Percentiles rank a stretch among this genome's conserved stretches.
Conservation (phyloP, 2,329 filamentous ascomycete genomes). For the Clonostachys solani region DNA sequence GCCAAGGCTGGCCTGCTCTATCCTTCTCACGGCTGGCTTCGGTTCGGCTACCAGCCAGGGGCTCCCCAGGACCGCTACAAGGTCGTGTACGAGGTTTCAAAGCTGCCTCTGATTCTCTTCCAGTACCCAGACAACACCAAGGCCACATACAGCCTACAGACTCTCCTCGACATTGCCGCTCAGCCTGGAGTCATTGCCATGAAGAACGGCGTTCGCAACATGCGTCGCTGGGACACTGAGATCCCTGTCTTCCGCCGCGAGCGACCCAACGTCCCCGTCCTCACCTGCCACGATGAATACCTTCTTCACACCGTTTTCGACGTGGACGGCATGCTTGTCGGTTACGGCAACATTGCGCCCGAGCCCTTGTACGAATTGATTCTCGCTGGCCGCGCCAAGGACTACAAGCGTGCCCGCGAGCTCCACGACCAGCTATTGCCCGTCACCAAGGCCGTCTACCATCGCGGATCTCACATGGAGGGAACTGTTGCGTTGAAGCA, state of each 20-base stretch:
- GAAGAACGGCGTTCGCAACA: slow-evolving; percentile 53
- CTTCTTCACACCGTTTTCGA: slow-evolving; percentile 46
- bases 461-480: slow-evolving; percentile 51
- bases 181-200: slow-evolving; percentile 49
- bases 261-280: slow-evolving; percentile 42
- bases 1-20: slow-evolving; percentile 46
- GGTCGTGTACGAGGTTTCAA: slow-evolving; percentile 41
- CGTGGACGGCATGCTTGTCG: slow-evolving; percentile 49
- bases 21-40: slow-evolving; percentile 48
- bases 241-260: slow-evolving; percentile 45
- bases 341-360: slow-evolving; percentile 47
- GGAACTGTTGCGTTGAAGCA: slow-evolving; percentile 48
- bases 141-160: slow-evolving; percentile 45
- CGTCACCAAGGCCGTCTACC: slow-evolving; percentile 48
- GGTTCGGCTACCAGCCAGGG: slow-evolving; percentile 49
- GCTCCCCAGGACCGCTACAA: slow-evolving; percentile 48
- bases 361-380: slow-evolving; percentile 45
- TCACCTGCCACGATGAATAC: slow-evolving; percentile 49
- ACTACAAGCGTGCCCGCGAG: slow-evolving; percentile 40
- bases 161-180: slow-evolving; percentile 46
- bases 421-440: slow-evolving; percentile 46
- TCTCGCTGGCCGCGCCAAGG: slow-evolving; percentile 41
- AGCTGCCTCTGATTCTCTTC: slow-evolving; percentile 46
- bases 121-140: slow-evolving; percentile 51
- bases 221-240: slow-evolving; percentile 52